These are phyloP conservation scores for Rhizopus sp. DNA, from an alignment of 371 early-diverging fungal species.

Conservation along the genomic window DNA sequence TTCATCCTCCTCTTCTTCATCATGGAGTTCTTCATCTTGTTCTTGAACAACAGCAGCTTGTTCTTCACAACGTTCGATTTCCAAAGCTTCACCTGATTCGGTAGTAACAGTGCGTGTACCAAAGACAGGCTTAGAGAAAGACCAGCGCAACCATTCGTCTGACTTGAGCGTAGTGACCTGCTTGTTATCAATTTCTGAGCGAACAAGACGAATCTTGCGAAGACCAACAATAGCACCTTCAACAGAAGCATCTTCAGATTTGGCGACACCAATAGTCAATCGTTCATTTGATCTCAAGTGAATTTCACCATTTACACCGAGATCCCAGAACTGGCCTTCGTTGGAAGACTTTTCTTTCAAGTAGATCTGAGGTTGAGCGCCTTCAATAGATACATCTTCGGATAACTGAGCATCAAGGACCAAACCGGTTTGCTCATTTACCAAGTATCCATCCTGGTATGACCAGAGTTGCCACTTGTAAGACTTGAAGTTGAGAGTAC, in stretches of 20 bases:
- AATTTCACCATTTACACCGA: conserved; percentile 45
- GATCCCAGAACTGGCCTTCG: conserved; percentile 46
- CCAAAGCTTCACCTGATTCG: conserved; percentile 4
- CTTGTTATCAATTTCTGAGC: conserved; percentile 26
- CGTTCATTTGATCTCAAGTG: conserved; percentile 38
- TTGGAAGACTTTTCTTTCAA: conserved; percentile 27
- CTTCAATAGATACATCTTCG: conserved; percentile 34
- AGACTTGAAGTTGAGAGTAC: conserved; percentile 39
- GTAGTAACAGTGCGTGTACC: conserved; percentile 22
- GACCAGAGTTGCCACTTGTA: conserved; percentile 57
- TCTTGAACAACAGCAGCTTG: conserved; percentile 27
- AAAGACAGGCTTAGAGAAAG: conserved; percentile 43
- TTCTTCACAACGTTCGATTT: conserved; percentile 33
- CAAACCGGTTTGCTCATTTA: conserved; percentile 57
- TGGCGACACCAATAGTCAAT: conserved; percentile 34
- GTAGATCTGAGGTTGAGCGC: conserved; percentile 31
- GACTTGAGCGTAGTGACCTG: conserved; percentile 29
- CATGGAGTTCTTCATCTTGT: conserved; percentile 31
- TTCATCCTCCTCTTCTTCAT: conserved; percentile 27
- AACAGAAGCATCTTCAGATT: conserved; percentile 23
- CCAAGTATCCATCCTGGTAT: conserved; percentile 49
- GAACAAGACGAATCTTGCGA: conserved; percentile 23
- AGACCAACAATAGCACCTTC: conserved; percentile 47
- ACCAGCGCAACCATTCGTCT: conserved; percentile 43
- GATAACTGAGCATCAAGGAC: conserved; percentile 46